Evolutionary conservation across 768 basidiomycete species (phyloP), one percentile per base, ranked within the genome.

Genomic region (Amanita molliuscula): DNA sequence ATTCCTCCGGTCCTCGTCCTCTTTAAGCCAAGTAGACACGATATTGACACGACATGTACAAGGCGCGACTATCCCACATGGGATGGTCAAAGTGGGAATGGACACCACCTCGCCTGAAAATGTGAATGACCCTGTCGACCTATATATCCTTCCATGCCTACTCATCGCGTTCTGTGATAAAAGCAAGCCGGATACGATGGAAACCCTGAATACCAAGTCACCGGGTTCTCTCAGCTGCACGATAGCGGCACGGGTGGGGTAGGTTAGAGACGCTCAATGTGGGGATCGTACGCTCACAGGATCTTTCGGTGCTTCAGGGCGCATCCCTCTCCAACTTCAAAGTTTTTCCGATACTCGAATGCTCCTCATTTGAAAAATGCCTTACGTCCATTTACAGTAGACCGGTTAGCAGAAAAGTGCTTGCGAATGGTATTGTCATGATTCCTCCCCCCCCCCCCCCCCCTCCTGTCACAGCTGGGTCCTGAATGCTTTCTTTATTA

Each of bases 81-180:
- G 82, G n/a, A 79, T 82, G 81, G 72, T 76, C 13, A 84, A 84
- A 64, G 73, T 67, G 2, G 81, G 81, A 6, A 75, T 82, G 73
- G 81, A 84, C 57, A 82, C 80, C 0, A 77, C 82, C 56, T 79
- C 79, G 10, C 77, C 79, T 2, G 76, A 72, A 57, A 78, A 78
- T 58, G 79, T 79, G 55, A 29, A 69, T 59, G 21, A 11, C 18
- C 10, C n/a, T 36, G n/a, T n/a, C n/a, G n/a, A n/a, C n/a, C n/a
- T n/a, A n/a, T n/a, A n/a, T n/a, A n/a, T n/a, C 20, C 28, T 28
- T 16, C n/a, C 5, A 31, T 16, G 16, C 13, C 28, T 3, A 37
- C n/a, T 15, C 13, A 23, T 35, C 31, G 20, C 6, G 16, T n/a
- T 4, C 38, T 28, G 13, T 34, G 28, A 7, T 29, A 20, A 46